Evolutionary conservation across 352 stramenopile genomes (phyloP).

Genomic region (Pythium insidiosum): DNA sequence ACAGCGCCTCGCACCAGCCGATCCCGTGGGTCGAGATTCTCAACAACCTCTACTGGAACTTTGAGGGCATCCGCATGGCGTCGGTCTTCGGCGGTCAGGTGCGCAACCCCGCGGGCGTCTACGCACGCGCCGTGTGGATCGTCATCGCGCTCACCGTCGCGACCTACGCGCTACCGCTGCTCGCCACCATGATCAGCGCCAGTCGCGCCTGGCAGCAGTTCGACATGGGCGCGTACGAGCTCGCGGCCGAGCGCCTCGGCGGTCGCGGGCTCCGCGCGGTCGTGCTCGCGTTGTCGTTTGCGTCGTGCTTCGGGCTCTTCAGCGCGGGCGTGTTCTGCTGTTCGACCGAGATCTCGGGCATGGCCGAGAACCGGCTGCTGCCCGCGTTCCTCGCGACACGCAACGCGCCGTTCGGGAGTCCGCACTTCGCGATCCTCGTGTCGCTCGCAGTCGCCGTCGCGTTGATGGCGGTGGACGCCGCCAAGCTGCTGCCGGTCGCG

Average conservation of each 20-base stretch:
- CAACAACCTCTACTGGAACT: conserved; percentile 93
- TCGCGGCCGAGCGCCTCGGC: neutral
- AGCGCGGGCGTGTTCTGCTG: conserved; percentile 80
- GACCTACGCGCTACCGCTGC: conserved; percentile 72
- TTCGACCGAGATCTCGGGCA: conserved; percentile 66
- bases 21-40: conserved; percentile 63
- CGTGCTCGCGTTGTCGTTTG: conserved; percentile 65
- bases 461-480: conserved; percentile 23
- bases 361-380: conserved; percentile 71
- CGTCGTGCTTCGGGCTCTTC: conserved; percentile 82
- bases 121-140: conserved; percentile 64
- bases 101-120: conserved; percentile 53
- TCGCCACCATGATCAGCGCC: conserved; percentile 43
- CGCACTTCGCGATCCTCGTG: conserved; percentile 16
- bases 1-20: neutral
- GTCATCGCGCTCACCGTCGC: conserved; percentile 49
- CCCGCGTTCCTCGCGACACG: conserved; percentile 60
- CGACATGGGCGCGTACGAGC: conserved; percentile 8
- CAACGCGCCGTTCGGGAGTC: conserved; percentile 11
- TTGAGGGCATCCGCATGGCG: conserved; percentile 82
- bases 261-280: conserved; percentile 16
- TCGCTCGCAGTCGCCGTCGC: conserved; percentile 5
- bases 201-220: conserved; percentile 5
- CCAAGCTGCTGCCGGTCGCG: conserved; percentile 59
- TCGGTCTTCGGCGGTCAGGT: conserved; percentile 84